phyloP scores from a whole-genome alignment of 805 yeast genomes.

The Metschnikowia chrysomelidarum region DNA sequence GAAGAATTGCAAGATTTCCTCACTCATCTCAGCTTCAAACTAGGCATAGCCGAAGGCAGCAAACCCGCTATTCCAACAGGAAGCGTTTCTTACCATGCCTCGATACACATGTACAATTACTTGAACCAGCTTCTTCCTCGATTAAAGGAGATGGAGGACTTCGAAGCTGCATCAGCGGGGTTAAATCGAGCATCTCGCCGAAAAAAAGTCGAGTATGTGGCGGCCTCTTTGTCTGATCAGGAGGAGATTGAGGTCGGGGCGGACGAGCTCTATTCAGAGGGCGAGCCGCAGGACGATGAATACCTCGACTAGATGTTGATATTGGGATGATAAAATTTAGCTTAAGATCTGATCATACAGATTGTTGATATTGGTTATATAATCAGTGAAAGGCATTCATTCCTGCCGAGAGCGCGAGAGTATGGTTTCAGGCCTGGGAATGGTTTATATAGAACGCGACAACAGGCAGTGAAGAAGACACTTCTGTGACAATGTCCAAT shows the following conservation, averaged over 20 bases:
- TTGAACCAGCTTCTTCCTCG: constrained; percentile 28
- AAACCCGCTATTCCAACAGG: constrained; percentile 15
- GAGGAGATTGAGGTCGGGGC: constrained; percentile 11
- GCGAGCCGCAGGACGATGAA: constrained; percentile 16
- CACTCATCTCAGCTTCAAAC: constrained; percentile 20
- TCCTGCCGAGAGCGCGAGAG: no score
- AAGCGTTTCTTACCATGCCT: constrained; percentile 28
- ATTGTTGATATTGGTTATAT: no score
- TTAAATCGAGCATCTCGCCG: constrained; percentile 14
- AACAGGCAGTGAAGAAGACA: no score
- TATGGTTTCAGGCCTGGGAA: no score
- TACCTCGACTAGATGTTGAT: constrained; percentile 9
- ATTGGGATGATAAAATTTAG: no score
- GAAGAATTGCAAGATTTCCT: constrained; percentile 29
- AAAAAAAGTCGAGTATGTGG: constrained; percentile 16
- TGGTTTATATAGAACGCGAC: no score
- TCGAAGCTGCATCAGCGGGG: constrained; percentile 6
- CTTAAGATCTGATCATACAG: no score
- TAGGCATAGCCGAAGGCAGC: constrained; percentile 18
- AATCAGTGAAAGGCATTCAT: no score
- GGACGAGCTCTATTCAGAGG: constrained; percentile 15
- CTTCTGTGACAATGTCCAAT: no score
- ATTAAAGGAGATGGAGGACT: constrained; percentile 17
- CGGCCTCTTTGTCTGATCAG: constrained; percentile 5
- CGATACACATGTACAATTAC: constrained; percentile 28